Conservation (phyloP, 2,329 filamentous ascomycete genomes). For the Monilinia laxa region DNA sequence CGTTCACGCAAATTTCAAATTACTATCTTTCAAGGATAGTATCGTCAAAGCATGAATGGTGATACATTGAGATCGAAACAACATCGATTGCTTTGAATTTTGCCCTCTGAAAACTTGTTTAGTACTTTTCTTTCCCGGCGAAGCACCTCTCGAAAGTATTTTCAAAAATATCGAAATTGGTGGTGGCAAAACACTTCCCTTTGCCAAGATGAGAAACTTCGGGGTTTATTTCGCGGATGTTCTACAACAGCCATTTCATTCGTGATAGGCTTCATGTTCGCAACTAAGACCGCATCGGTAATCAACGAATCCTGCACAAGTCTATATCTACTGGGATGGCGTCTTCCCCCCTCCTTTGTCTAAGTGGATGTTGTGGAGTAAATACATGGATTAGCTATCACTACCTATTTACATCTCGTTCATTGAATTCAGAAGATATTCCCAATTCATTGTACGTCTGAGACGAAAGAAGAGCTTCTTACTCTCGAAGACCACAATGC, state of each 20-base stretch:
- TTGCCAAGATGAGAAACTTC: slow-evolving; percentile 1
- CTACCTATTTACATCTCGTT: slow-evolving; percentile 1
- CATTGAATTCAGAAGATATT: not conserved
- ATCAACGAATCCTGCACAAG: slow-evolving; percentile 14
- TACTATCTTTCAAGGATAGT: not conserved
- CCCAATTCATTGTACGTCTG: slow-evolving; percentile 1
- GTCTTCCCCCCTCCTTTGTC: slow-evolving; percentile 16
- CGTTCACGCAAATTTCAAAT: not conserved
- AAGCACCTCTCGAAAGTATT: not conserved
- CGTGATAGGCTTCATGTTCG: slow-evolving; percentile 19
- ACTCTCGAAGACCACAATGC: not conserved
- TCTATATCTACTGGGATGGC: slow-evolving; percentile 13
- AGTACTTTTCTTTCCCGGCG: not conserved
- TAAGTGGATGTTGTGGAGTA: slow-evolving; percentile 21
- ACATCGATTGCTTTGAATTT: not conserved
- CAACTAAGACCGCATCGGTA: slow-evolving; percentile 15
- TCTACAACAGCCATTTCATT: slow-evolving; percentile 20
- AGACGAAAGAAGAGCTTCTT: not conserved
- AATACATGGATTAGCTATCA: slow-evolving; percentile 1
- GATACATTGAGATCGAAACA: not conserved
- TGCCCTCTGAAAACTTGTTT: not conserved
- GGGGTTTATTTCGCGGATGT: slow-evolving; percentile 1
- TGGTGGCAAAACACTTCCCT: not conserved
- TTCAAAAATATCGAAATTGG: not conserved
- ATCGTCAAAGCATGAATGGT: not conserved